Evolutionary conservation across 106 monocot species (phyloP).

Genomic region (Allium fistulosum): DNA sequence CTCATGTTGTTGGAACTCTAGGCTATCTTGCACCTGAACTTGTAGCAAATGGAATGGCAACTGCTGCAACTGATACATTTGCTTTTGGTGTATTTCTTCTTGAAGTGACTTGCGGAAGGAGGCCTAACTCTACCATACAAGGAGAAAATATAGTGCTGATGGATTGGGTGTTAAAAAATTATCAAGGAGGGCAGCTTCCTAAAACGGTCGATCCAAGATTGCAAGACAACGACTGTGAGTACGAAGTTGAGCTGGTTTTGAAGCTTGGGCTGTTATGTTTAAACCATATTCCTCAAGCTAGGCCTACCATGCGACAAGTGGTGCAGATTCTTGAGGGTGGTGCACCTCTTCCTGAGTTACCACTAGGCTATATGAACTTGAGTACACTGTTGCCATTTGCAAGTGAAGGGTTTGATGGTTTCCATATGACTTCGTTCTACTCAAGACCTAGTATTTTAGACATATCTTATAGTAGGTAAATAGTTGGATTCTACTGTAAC

Average conservation of each 20-base stretch:
- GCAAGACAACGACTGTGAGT: background rate
- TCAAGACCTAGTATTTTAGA: background rate
- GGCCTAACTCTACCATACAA: background rate
- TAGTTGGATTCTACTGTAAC: no score
- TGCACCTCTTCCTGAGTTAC: slow-evolving; percentile 2
- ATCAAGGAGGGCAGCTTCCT: background rate
- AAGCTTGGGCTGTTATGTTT: slow-evolving; percentile 1
- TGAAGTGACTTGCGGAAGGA: no score
- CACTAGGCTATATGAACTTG: background rate
- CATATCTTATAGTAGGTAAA: no score
- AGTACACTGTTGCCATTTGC: no score
- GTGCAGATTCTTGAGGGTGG: slow-evolving; percentile 6
- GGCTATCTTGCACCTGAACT: slow-evolving; percentile 19
- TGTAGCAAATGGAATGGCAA: slow-evolving; percentile 14
- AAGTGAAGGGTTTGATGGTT: background rate
- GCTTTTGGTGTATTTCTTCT: background rate
- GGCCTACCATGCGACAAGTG: slow-evolving; percentile 7
- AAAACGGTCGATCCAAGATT: slow-evolving; percentile 10
- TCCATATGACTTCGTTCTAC: no score
- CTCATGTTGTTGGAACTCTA: no score
- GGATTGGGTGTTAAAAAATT: background rate
- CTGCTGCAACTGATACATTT: slow-evolving; percentile 14
- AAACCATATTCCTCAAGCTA: background rate
- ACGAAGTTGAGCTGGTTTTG: slow-evolving; percentile 9
- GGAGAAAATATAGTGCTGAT: slow-evolving; percentile 6